phyloP scores from a whole-genome alignment of 371 early-diverging fungal genomes.

The Rhizopus microsporus region DNA sequence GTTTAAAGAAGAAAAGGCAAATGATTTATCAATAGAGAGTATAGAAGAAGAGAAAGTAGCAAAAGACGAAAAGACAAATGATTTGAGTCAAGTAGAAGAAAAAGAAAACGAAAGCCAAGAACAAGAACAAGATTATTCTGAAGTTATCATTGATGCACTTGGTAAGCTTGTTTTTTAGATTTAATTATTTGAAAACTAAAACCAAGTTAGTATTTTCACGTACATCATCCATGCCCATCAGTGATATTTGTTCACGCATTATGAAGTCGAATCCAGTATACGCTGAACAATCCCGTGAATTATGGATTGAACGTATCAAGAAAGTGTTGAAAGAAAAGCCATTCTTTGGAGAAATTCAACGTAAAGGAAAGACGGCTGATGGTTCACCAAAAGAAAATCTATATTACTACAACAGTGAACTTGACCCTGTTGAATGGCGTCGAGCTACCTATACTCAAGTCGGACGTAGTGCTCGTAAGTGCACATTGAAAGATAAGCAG shows the following conservation, averaged over 20 bases:
- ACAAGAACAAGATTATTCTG: conserved; percentile 34
- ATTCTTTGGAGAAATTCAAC: conserved; percentile 61
- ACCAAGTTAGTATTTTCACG: conserved; percentile 41
- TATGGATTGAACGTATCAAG: conserved; percentile 41
- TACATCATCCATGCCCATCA: conserved; percentile 51
- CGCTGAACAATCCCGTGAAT: conserved; percentile 30
- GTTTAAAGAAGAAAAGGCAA: conserved; percentile 11
- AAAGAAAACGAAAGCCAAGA: no score
- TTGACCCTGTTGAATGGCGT: conserved; percentile 61
- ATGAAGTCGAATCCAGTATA: conserved; percentile 41
- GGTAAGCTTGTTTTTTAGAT: conserved; percentile 25
- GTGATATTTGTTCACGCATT: conserved; percentile 53
- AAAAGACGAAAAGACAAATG: conserved; percentile 7
- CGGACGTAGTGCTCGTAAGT: conserved; percentile 65
- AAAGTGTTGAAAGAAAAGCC: conserved; percentile 38
- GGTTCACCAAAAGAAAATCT: conserved; percentile 63
- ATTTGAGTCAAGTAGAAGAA: conserved; percentile 1
- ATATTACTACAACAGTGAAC: conserved; percentile 63
- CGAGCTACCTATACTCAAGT: conserved; percentile 54
- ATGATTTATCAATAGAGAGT: conserved; percentile 3
- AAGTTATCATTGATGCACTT: conserved; percentile 50
- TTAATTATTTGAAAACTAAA: neutral
- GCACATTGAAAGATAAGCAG: conserved; percentile 67
- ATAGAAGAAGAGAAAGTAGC: conserved; percentile 1
- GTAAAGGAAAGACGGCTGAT: conserved; percentile 67